phyloP scores from a whole-genome alignment of 2,329 filamentous ascomycete genomes.

The Biscogniauxia sp. region DNA sequence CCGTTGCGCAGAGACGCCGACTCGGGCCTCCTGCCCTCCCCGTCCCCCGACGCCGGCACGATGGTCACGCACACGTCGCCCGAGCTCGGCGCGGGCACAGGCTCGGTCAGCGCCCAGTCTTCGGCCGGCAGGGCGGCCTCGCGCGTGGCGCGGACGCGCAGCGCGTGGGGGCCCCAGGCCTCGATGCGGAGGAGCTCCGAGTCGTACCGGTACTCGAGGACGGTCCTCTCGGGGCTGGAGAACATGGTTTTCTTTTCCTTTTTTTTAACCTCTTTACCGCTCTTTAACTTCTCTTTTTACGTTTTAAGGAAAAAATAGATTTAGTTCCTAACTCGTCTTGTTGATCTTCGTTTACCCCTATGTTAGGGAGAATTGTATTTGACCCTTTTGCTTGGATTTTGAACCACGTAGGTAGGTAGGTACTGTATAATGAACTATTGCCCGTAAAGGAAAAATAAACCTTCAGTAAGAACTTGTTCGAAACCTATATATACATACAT shows the following conservation, averaged over 20 bases:
- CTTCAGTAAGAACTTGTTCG: too few relatives aligned
- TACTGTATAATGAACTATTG: too few relatives aligned
- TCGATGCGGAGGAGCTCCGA: constrained; percentile 48
- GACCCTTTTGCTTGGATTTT: too few relatives aligned
- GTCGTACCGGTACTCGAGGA: constrained; percentile 32
- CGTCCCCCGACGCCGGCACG: constrained; percentile 33
- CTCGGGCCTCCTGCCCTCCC: constrained; percentile 46
- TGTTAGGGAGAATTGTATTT: too few relatives aligned
- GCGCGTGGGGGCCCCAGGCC: constrained; percentile 46
- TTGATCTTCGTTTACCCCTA: too few relatives aligned
- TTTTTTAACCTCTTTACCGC: too few relatives aligned
- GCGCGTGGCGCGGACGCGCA: constrained; percentile 48
- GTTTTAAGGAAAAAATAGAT: too few relatives aligned
- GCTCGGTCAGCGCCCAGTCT: constrained; percentile 40
- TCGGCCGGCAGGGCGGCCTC: constrained; percentile 33
- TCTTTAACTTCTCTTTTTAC: too few relatives aligned
- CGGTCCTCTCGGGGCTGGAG: constrained; percentile 3
- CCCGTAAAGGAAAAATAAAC: too few relatives aligned
- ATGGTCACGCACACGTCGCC: constrained; percentile 18
- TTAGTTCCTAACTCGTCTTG: too few relatives aligned
- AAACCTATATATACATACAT: too few relatives aligned
- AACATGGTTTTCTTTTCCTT: constrained; percentile 9
- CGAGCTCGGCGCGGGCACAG: constrained; percentile 10
- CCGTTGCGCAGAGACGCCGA: constrained; percentile 40
- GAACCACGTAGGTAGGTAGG: too few relatives aligned